Conservation (phyloP, 129 eudicot species). For the Pseudognaphalium luteoalbum region DNA sequence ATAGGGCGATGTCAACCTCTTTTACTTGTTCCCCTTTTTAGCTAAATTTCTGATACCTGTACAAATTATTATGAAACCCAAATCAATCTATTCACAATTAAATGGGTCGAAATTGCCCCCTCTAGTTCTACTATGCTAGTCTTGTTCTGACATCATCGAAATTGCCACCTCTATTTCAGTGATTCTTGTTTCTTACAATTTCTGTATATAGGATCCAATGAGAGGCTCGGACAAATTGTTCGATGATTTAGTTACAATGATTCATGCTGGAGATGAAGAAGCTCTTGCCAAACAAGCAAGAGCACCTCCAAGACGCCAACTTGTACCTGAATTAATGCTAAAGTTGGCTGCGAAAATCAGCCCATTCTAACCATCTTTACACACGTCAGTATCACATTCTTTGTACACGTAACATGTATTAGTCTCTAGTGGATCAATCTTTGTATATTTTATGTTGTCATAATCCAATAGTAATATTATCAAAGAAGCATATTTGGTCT, state of each 20-base stretch:
- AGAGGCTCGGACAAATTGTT: slow-evolving; percentile 90
- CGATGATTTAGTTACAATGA: slow-evolving; percentile 63
- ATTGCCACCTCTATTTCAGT: slow-evolving; percentile 2
- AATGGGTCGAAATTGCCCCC: not conserved
- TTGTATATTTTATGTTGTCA: not conserved
- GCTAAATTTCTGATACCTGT: not conserved
- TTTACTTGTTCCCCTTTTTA: not conserved
- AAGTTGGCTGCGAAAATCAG: slow-evolving; percentile 75
- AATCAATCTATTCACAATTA: not conserved
- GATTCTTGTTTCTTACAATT: slow-evolving; percentile 1
- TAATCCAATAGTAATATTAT: not conserved
- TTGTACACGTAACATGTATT: not conserved
- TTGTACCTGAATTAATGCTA: slow-evolving; percentile 90
- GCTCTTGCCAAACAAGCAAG: slow-evolving; percentile 62
- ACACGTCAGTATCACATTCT: not conserved
- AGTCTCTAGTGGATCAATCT: not conserved
- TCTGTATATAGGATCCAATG: slow-evolving; percentile 84
- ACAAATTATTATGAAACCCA: not conserved
- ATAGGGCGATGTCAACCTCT: not conserved
- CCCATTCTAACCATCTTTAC: slow-evolving; percentile 52
- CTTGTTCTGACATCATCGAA: not conserved
- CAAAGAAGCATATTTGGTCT: not conserved
- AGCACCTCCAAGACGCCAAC: slow-evolving; percentile 73
- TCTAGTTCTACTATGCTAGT: no score
- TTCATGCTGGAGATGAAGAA: slow-evolving; percentile 75